Conservation (phyloP, 2,329 filamentous ascomycete species). For the Verticillium nonalfalfae region DNA sequence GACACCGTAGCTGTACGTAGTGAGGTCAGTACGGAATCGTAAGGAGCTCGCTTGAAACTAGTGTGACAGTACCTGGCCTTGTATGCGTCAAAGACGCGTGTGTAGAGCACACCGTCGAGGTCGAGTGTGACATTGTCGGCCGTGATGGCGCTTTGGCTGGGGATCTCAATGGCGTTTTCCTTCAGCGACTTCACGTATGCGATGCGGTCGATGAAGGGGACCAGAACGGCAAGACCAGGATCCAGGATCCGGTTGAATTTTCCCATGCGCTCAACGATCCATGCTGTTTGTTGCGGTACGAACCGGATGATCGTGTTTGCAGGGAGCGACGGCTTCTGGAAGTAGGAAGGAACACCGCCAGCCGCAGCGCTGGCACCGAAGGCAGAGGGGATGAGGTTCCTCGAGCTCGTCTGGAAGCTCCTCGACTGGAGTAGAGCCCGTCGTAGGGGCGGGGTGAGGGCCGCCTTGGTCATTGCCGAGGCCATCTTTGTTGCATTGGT, state of each 20-base stretch:
- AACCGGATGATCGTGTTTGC: slow-evolving; percentile 94
- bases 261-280: slow-evolving; percentile 99
- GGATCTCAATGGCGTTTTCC: slow-evolving; percentile 93
- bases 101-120: slow-evolving; percentile 92
- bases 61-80: slow-evolving; percentile 69
- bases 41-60: not conserved
- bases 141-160: slow-evolving; percentile 94
- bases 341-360: slow-evolving; percentile 64
- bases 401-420: slow-evolving; percentile 9
- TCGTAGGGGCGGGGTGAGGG: slow-evolving; percentile 10
- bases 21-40: not conserved
- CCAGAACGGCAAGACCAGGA: slow-evolving; percentile 81
- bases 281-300: slow-evolving; percentile 98
- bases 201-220: slow-evolving; percentile 90
- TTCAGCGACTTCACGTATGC: slow-evolving; percentile 98
- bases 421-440: slow-evolving; percentile 9
- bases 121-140: slow-evolving; percentile 97
- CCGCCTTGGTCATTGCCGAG: slow-evolving; percentile 13
- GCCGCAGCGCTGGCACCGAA: slow-evolving; percentile 19
- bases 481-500: slow-evolving; percentile 13
- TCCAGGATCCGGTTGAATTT: slow-evolving; percentile 92
- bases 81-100: slow-evolving; percentile 93
- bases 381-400: slow-evolving; percentile 11
- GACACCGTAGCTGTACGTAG: slow-evolving; percentile 71
- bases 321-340: slow-evolving; percentile 67